phyloP scores from a whole-genome alignment of 2,329 filamentous ascomycete genomes.

The Cytospora leucostoma region DNA sequence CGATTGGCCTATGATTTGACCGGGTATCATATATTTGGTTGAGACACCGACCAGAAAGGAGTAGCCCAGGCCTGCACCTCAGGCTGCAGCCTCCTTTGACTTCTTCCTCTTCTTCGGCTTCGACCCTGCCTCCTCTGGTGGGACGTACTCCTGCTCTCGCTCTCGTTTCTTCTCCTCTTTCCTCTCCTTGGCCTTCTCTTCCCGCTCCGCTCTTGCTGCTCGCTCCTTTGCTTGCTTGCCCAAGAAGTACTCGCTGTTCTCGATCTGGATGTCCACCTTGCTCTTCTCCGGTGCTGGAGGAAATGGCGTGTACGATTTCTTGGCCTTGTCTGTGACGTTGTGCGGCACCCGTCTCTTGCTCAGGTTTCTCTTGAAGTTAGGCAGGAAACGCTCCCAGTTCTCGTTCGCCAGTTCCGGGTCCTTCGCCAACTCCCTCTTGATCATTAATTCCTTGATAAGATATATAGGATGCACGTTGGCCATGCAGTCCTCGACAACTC shows the following conservation, averaged over 20 bases:
- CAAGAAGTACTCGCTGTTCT: slow-evolving; percentile 95
- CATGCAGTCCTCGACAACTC: slow-evolving; percentile 95
- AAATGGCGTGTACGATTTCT: slow-evolving; percentile 96
- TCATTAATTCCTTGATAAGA: slow-evolving; percentile 72
- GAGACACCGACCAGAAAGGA: slow-evolving; percentile 2
- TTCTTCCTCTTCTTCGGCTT: slow-evolving; percentile 68
- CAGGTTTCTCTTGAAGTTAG: slow-evolving; percentile 92
- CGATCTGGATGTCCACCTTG: slow-evolving; percentile 97
- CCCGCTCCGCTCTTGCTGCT: slow-evolving; percentile 73
- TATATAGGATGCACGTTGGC: slow-evolving; percentile 96
- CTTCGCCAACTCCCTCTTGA: slow-evolving; percentile 78
- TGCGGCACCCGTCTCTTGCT: slow-evolving; percentile 79
- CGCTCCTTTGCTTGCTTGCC: slow-evolving; percentile 90
- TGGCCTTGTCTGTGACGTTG: slow-evolving; percentile 88
- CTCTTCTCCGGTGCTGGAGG: slow-evolving; percentile 96
- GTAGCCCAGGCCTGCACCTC: neutral
- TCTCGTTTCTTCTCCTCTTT: slow-evolving; percentile 87
- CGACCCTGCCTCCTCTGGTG: slow-evolving; percentile 73
- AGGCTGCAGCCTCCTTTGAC: slow-evolving; percentile 41
- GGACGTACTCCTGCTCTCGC: slow-evolving; percentile 81
- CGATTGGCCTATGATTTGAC: slow-evolving; percentile 24
- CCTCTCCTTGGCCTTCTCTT: slow-evolving; percentile 83
- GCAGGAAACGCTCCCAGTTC: slow-evolving; percentile 94
- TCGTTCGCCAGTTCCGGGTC: slow-evolving; percentile 81
- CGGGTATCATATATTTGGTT: slow-evolving; percentile 26